Base-by-base conservation (phyloP, 371 early-diverging fungal species). In the Mucor saturninus region DNA sequence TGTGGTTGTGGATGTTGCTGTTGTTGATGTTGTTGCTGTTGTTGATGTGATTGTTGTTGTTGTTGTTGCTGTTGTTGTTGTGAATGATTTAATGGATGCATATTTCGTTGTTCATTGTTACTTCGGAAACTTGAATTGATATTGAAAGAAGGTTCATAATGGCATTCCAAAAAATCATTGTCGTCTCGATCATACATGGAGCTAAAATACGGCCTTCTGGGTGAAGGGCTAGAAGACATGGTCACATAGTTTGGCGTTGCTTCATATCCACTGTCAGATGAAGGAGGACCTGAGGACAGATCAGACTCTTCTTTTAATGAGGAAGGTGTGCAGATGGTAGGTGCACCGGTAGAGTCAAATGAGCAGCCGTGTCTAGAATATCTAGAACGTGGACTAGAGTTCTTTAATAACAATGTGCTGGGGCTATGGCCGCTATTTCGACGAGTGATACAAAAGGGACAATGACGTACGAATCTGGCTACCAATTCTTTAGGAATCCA, bases 401-500 rank as follows among this genome's bases (percentile, higher is more conserved):
- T 56, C 29, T 69, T 72, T 13, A 62, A 28, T 5, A 38, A 11
- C 3, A 56, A 31, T n/a, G 56, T 50, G 38, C 51, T 64, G 4
- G 75, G 75, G 28, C 70, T 70, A 56, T 73, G 74, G 7, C 75
- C 68, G 43, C 72, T 65, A 28, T 74, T 74, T n/a, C 75, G 61
- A 26, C 71, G 64, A n/a, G 67, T 63, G 30, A 74, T 74, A 48
- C 74, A 74, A 14, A 67, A 74, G 5, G 74, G 74, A 57, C 74
- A 74, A 29, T 74, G 74, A 9, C 74, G 71, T 32, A 74, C 74
- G 31, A 74, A 74, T 28, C 71, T 62, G 28, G 74, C 74, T 11
- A 74, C 68, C n/a, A 74, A 43, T 49, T 74, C 74, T 38, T 74
- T 74, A 15, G 74, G 74, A 29, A 74, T 74, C 74, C 74, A 74